Evolutionary conservation across 306 rosid genomes (phyloP).

Genomic region (Medicago truncatula): MtrunA17r5.0-ANR NC_053045.1:31373501-31374000

Average conservation of each 20-base stretch:
- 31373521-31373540: too few relatives aligned
- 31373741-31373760: constrained; percentile 61
- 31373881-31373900: constrained; percentile 80
- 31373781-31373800: constrained; percentile 69
- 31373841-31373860: constrained; percentile 66
- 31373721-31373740: constrained; percentile 66
- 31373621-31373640: constrained; percentile 50
- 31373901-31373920: constrained; percentile 79
- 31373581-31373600: too few relatives aligned
- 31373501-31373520: too few relatives aligned
- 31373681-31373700: constrained; percentile 60
- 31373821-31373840: constrained; percentile 70
- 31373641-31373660: constrained; percentile 56
- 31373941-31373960: constrained; percentile 80
- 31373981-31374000: constrained; percentile 80
- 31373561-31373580: too few relatives aligned
- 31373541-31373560: too few relatives aligned
- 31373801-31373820: constrained; percentile 74
- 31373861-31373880: constrained; percentile 82
- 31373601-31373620: too few relatives aligned
- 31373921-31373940: constrained; percentile 75
- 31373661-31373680: constrained; percentile 64
- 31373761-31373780: constrained; percentile 69
- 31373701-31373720: constrained; percentile 91
- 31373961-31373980: constrained; percentile 74